These are phyloP conservation scores for Pseudozyma tsukubaensis DNA, from an alignment of 1,284 basidiomycete species.

Conservation along the genomic window DNA sequence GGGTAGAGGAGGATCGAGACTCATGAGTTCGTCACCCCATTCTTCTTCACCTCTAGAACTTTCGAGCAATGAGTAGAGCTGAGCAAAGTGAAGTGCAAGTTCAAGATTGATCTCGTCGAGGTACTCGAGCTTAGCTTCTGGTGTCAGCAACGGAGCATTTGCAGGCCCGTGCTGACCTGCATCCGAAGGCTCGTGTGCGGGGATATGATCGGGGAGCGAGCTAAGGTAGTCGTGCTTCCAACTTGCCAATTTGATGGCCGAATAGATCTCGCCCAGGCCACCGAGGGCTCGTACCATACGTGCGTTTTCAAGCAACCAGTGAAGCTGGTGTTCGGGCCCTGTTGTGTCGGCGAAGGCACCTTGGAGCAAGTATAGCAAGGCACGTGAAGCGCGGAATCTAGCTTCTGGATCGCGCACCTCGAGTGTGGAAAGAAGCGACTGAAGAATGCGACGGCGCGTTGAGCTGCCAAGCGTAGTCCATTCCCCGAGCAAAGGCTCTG, in stretches of 20 bases:
- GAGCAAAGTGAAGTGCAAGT: slow-evolving; percentile 64
- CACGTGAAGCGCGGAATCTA: slow-evolving; percentile 58
- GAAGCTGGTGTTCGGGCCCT: slow-evolving; percentile 91
- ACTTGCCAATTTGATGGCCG: slow-evolving; percentile 88
- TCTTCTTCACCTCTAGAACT: slow-evolving; percentile 59
- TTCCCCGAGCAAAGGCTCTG: slow-evolving; percentile 37
- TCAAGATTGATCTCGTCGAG: slow-evolving; percentile 68
- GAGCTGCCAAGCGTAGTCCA: slow-evolving; percentile 61
- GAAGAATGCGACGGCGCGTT: slow-evolving; percentile 54
- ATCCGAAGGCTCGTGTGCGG: slow-evolving; percentile 30
- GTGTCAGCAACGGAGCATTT: slow-evolving; percentile 58
- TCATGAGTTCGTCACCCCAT: slow-evolving; percentile 66
- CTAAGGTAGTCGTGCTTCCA: slow-evolving; percentile 80
- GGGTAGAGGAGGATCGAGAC: slow-evolving; percentile 90
- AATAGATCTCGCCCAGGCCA: slow-evolving; percentile 84
- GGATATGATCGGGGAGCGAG: slow-evolving; percentile 64
- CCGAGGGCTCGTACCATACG: slow-evolving; percentile 85
- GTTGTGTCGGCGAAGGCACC: slow-evolving; percentile 91
- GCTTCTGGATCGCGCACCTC: slow-evolving; percentile 61
- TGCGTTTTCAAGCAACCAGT: slow-evolving; percentile 95
- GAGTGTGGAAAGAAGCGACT: slow-evolving; percentile 57
- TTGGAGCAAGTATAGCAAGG: slow-evolving; percentile 69
- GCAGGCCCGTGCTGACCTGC: slow-evolving; percentile 39
- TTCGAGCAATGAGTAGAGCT: slow-evolving; percentile 68
- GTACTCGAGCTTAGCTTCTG: slow-evolving; percentile 63